These are phyloP conservation scores for Metroxylon sagu DNA, from an alignment of 176 grass and related monocot genomes.

Conservation along the genomic window DNA sequence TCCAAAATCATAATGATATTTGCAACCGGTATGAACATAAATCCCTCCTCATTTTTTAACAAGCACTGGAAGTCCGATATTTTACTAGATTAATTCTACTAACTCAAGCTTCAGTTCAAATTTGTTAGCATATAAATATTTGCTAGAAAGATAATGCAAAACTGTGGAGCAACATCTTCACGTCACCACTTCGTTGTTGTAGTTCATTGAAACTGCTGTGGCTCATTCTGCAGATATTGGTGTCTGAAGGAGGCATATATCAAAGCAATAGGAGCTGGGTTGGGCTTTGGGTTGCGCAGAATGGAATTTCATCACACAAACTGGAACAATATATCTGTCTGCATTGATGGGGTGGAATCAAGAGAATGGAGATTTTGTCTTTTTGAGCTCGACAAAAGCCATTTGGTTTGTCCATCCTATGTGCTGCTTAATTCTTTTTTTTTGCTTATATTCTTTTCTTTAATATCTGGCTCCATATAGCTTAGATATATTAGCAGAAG, in stretches of 20 bases:
- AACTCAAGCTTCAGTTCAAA: no score
- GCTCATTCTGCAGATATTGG: conserved; percentile 53
- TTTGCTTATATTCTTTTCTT: neutral
- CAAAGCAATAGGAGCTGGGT: conserved; percentile 63
- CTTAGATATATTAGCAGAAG: no score
- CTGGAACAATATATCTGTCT: conserved; percentile 44
- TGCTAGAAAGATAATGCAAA: neutral
- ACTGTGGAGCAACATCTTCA: neutral
- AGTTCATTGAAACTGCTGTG: neutral
- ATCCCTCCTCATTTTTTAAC: no score
- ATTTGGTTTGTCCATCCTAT: conserved; percentile 9
- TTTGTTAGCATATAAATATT: no score
- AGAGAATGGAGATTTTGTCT: conserved; percentile 35
- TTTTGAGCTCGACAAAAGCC: conserved; percentile 12
- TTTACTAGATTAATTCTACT: no score
- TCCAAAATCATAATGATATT: no score
- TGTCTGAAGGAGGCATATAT: conserved; percentile 84
- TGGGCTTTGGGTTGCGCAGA: conserved; percentile 60
- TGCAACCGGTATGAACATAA: no score
- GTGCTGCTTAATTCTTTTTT: neutral
- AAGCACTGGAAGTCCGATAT: no score
- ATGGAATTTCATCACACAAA: conserved; percentile 61
- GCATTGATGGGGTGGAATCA: conserved; percentile 51
- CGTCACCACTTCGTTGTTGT: neutral
- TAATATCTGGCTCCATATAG: neutral